phyloP scores from a whole-genome alignment of 139 green algal species.

The Picochlorum sp. region DNA sequence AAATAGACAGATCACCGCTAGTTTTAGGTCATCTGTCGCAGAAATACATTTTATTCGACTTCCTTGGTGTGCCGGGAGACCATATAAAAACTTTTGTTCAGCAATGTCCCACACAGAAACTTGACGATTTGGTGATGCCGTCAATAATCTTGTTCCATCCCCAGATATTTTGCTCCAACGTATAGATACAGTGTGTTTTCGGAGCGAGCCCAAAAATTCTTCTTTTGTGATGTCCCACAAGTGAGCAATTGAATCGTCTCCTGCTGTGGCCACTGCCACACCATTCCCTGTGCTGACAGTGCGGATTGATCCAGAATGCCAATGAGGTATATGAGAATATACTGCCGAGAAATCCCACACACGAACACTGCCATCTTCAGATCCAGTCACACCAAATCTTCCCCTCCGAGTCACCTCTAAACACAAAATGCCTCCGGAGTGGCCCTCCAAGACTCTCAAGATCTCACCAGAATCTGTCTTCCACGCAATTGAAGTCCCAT shows the following conservation, averaged over 20 bases:
- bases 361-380: constrained; percentile 32
- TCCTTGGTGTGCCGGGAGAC: constrained; percentile 45
- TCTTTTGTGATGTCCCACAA: constrained; percentile 27
- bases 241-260: constrained; percentile 23
- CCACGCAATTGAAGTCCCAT: constrained; percentile 30
- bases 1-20: constrained; percentile 37
- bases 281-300: constrained; percentile 1
- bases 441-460: constrained; percentile 50
- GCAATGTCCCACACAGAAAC: constrained; percentile 35
- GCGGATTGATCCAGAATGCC: constrained; percentile 23
- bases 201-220: constrained; percentile 26
- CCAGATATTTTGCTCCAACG: constrained; percentile 23
- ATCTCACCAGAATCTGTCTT: constrained; percentile 20
- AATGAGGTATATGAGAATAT: not conserved
- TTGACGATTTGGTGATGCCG: constrained; percentile 26
- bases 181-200: constrained; percentile 25
- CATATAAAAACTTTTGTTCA: constrained; percentile 23
- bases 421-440: constrained; percentile 41
- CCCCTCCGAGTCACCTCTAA: constrained; percentile 47
- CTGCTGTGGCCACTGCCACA: constrained; percentile 5
- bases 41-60: constrained; percentile 49
- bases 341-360: constrained; percentile 40
- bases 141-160: constrained; percentile 35
- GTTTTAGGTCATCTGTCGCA: constrained; percentile 27
- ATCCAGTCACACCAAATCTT: constrained; percentile 41